Evolutionary conservation across 2,329 filamentous ascomycete genomes (phyloP).

Genomic region (Cytospora paraplurivora): DNA sequence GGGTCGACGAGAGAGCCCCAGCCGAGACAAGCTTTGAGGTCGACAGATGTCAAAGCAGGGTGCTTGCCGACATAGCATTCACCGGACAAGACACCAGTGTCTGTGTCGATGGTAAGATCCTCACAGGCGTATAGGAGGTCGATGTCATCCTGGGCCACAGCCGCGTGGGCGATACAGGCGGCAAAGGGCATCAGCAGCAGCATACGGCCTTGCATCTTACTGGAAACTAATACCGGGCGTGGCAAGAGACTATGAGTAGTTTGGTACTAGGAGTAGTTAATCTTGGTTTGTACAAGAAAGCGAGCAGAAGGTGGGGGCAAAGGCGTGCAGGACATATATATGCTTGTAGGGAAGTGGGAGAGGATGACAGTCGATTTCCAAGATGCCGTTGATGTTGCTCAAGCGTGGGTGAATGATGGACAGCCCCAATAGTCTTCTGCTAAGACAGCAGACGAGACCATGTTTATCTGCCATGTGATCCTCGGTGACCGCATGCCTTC

Average conservation of each 20-base stretch:
- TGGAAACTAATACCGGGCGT: neutral
- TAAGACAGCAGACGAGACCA: neutral
- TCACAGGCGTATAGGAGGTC: slow-evolving; percentile 15
- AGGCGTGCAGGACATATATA: neutral
- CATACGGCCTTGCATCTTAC: slow-evolving; percentile 16
- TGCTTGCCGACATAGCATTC: neutral
- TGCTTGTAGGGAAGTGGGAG: neutral
- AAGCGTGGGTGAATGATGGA: neutral
- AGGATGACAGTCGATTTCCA: neutral
- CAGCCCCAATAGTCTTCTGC: neutral
- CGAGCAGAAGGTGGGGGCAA: too few species aligned
- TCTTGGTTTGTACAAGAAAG: neutral
- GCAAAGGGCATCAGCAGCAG: neutral
- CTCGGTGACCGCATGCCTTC: neutral
- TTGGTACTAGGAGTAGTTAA: neutral
- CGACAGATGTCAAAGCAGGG: neutral
- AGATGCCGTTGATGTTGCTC: neutral
- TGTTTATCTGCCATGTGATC: neutral
- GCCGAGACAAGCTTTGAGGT: slow-evolving; percentile 21
- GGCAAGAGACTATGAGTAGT: neutral
- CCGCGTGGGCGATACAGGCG: neutral
- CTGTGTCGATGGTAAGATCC: slow-evolving; percentile 3
- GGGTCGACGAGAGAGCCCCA: slow-evolving; percentile 5
- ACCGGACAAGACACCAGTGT: slow-evolving; percentile 11
- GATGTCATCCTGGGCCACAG: neutral